Conservation (phyloP, 768 basidiomycete genomes). For the Phanerodontia chrysosporium region DNA sequence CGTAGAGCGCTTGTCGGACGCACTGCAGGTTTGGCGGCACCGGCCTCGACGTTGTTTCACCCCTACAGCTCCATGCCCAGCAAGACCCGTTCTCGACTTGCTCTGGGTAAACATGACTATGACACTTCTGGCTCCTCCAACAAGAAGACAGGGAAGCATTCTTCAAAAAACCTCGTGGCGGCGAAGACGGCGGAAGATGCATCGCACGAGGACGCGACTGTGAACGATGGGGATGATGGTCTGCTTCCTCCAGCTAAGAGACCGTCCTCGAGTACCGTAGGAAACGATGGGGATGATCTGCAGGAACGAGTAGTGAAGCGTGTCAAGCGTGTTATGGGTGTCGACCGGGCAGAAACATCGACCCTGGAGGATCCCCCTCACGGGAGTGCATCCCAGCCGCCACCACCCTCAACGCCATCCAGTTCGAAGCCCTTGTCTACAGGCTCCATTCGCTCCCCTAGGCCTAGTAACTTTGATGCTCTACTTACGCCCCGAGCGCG, state of each 20-base stretch:
- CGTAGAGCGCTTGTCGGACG: background rate
- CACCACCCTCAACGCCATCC: background rate
- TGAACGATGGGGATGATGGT: background rate
- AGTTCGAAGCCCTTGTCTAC: constrained; percentile 10
- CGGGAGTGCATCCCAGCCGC: background rate
- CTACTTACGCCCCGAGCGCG: constrained; percentile 6
- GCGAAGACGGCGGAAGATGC: background rate
- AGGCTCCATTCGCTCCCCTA: constrained; percentile 1
- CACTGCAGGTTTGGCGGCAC: background rate
- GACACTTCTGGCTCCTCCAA: background rate
- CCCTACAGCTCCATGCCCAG: background rate
- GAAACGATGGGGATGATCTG: background rate
- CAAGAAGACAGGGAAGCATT: background rate
- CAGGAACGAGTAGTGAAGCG: constrained; percentile 8
- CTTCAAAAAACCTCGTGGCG: background rate
- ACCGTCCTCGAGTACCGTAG: background rate
- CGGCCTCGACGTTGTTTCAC: background rate
- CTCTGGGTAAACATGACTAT: background rate
- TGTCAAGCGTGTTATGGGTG: background rate
- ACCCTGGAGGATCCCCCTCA: background rate
- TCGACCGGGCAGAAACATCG: background rate
- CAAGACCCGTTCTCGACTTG: constrained; percentile 13
- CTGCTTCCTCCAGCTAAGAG: constrained; percentile 5
- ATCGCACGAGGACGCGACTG: background rate
- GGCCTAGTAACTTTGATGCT: background rate